phyloP scores from a whole-genome alignment of 768 basidiomycete genomes.

The Tylopilus vinaceipallidus region DNA sequence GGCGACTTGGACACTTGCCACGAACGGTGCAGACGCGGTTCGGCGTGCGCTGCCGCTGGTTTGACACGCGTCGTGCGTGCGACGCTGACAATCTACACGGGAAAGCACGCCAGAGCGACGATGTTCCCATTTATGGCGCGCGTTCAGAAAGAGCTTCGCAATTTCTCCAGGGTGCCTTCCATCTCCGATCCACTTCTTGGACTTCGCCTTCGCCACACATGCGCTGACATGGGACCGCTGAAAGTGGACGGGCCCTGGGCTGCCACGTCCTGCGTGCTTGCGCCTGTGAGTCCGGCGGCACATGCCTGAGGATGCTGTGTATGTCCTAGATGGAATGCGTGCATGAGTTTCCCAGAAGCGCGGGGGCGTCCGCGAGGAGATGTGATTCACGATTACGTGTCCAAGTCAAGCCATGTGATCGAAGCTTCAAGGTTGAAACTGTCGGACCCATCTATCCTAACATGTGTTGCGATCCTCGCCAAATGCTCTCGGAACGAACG shows the following conservation, averaged over 20 bases:
- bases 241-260: constrained; percentile 7
- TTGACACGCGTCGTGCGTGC: constrained; percentile 2
- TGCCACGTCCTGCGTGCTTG: not conserved
- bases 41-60: not conserved
- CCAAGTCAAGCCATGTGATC: constrained; percentile 6
- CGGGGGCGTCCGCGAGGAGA: not conserved
- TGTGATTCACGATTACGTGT: constrained; percentile 11
- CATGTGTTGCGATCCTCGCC: constrained; percentile 11
- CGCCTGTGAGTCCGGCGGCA: constrained; percentile 4
- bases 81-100: not conserved
- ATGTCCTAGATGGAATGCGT: not conserved
- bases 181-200: constrained; percentile 26
- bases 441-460: constrained; percentile 2
- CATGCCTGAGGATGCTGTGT: not conserved
- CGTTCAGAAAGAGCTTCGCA: constrained; percentile 11
- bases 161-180: constrained; percentile 15
- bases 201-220: constrained; percentile 16
- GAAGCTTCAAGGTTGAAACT: constrained; percentile 7
- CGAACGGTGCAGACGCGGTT: not conserved
- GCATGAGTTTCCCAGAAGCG: not conserved
- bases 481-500: constrained; percentile 1
- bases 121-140: constrained; percentile 13
- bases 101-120: constrained; percentile 4
- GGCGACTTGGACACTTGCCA: not conserved
- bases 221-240: constrained; percentile 16